Conservation (phyloP, 768 basidiomycete genomes). For the Rubroboletus satanas region DNA sequence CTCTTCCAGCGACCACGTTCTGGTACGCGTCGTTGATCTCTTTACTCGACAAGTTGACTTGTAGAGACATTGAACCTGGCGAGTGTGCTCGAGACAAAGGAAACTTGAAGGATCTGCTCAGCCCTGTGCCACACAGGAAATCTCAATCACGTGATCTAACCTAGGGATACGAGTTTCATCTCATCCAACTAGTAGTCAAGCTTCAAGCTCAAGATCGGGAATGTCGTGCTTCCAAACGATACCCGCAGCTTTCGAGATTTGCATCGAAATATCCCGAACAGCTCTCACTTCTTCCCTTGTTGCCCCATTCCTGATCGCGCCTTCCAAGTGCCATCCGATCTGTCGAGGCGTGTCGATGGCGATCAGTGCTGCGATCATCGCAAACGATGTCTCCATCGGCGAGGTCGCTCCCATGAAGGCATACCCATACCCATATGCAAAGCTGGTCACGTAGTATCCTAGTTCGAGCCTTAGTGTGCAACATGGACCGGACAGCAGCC, state of each 20-base stretch:
- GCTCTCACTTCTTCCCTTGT: constrained; percentile 49
- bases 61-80: constrained; percentile 59
- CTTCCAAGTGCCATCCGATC: constrained; percentile 61
- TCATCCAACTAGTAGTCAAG: too few relatives aligned
- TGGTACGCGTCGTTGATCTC: constrained; percentile 74
- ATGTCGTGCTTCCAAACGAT: constrained; percentile 50
- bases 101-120: neutral
- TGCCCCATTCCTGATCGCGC: constrained; percentile 54
- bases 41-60: constrained; percentile 71
- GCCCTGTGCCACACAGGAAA: neutral
- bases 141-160: constrained; percentile 15
- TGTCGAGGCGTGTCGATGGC: constrained; percentile 60
- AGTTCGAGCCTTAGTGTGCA: neutral
- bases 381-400: constrained; percentile 54
- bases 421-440: constrained; percentile 59
- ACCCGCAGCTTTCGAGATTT: constrained; percentile 45
- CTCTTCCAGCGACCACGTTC: constrained; percentile 60
- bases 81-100: too few relatives aligned
- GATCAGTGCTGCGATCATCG: constrained; percentile 59
- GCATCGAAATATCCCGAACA: constrained; percentile 52
- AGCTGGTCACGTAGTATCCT: constrained; percentile 53
- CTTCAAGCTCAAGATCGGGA: constrained; percentile 36
- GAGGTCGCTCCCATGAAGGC: constrained; percentile 45
- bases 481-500: neutral
- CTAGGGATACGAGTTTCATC: too few relatives aligned